phyloP scores from a whole-genome alignment of 2,329 filamentous ascomycete genomes.

The Trichoderma koningii region DNA sequence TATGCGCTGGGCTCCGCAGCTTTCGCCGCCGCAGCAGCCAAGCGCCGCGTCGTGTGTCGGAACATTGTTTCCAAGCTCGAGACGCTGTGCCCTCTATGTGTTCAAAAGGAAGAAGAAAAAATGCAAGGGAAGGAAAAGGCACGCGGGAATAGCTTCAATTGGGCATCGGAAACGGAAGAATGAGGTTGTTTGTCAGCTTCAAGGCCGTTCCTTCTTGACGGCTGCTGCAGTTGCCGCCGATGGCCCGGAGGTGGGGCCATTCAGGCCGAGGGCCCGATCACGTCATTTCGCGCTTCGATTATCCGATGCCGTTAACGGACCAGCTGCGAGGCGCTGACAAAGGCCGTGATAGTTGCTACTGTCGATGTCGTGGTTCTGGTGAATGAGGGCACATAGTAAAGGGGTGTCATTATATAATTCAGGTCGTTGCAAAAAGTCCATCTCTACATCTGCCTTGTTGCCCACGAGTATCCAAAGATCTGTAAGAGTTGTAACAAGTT shows the following conservation, averaged over 20 bases:
- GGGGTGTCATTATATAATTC: too few species aligned
- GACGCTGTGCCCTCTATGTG: not conserved
- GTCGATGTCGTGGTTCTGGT: not conserved
- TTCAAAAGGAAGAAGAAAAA: too few species aligned
- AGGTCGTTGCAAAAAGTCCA: not conserved
- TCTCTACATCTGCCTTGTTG: not conserved
- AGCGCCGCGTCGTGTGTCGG: conserved; percentile 66
- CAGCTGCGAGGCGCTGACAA: not conserved
- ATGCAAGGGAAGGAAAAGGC: too few species aligned
- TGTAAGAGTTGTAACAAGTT: not conserved
- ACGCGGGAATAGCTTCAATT: not conserved
- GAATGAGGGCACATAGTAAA: too few species aligned
- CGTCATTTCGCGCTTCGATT: conserved; percentile 30
- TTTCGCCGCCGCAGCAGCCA: conserved; percentile 58
- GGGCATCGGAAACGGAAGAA: not conserved
- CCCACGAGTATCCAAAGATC: not conserved
- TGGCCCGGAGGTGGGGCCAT: conserved; percentile 26
- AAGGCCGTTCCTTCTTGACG: not conserved
- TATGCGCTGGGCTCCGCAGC: conserved; percentile 55
- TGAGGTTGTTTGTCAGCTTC: not conserved
- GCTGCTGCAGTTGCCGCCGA: conserved; percentile 17
- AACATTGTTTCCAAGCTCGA: conserved; percentile 56
- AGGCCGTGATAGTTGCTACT: not conserved
- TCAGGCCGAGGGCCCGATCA: conserved; percentile 28
- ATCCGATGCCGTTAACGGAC: conserved; percentile 2